phyloP scores from a whole-genome alignment of 2,329 filamentous ascomycete genomes.

The Parascedosporium putredinis region DNA sequence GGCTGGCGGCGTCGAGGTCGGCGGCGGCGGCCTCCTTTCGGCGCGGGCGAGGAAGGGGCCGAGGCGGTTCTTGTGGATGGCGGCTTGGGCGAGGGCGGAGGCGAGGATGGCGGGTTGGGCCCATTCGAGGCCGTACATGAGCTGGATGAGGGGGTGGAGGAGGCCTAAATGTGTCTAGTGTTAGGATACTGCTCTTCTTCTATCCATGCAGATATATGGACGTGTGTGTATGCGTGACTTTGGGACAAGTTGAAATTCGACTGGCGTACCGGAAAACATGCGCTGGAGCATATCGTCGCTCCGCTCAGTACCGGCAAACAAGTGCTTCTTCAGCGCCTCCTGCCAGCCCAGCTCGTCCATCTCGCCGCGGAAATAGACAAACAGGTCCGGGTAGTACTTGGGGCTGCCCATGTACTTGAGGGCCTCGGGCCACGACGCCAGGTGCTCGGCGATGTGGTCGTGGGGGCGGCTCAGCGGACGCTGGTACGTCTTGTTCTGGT shows the following conservation, averaged over 20 bases:
- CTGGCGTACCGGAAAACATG: conserved; percentile 53
- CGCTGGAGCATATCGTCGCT: conserved; percentile 61
- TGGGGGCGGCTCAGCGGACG: conserved; percentile 37
- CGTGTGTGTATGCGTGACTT: conserved; percentile 2
- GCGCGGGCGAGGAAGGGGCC: conserved; percentile 40
- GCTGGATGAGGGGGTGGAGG: conserved; percentile 72
- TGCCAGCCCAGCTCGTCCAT: conserved; percentile 54
- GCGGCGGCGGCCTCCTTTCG: conserved; percentile 36
- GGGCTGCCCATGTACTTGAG: conserved; percentile 51
- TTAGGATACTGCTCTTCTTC: not conserved
- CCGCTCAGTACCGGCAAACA: conserved; percentile 56
- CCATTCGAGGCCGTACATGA: conserved; percentile 79
- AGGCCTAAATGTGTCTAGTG: conserved; percentile 42
- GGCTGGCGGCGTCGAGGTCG: conserved; percentile 6
- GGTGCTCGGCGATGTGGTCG: conserved; percentile 37
- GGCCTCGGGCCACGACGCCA: conserved; percentile 46
- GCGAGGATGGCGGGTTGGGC: conserved; percentile 71
- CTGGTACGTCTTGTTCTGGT: conserved; percentile 58
- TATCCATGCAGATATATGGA: too few species aligned
- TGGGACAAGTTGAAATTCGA: too few species aligned
- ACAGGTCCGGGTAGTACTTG: conserved; percentile 58
- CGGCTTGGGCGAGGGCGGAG: conserved; percentile 66
- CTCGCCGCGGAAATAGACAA: conserved; percentile 65
- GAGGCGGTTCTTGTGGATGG: conserved; percentile 54
- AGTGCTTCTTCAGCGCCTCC: conserved; percentile 50